Conservation (phyloP, 2,329 filamentous ascomycete species). For the Fusarium keratoplasticum region DNA sequence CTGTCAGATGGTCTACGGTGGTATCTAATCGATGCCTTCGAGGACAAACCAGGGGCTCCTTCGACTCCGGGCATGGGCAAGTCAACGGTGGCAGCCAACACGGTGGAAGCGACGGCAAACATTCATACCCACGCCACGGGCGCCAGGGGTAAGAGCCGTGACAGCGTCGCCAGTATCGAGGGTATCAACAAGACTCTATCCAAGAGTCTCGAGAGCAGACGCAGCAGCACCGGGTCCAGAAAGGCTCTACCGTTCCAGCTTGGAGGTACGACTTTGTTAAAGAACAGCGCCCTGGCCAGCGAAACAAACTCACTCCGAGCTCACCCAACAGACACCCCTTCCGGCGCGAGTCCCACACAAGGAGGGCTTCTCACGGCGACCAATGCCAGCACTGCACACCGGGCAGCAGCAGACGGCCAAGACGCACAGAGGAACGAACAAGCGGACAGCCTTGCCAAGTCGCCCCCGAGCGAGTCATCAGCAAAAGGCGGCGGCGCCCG, state of each 20-base stretch:
- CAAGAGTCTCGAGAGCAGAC: slow-evolving; percentile 90
- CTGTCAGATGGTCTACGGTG: slow-evolving; percentile 93
- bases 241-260: slow-evolving; percentile 73
- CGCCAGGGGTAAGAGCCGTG: slow-evolving; percentile 58
- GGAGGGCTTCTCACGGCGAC: slow-evolving; percentile 41
- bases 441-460: slow-evolving; percentile 34
- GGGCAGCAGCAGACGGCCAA: slow-evolving; percentile 14
- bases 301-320: slow-evolving; percentile 70
- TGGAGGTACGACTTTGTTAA: slow-evolving; percentile 55
- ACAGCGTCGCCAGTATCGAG: slow-evolving; percentile 70
- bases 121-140: slow-evolving; percentile 64
- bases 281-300: slow-evolving; percentile 65
- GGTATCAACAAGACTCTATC: slow-evolving; percentile 82
- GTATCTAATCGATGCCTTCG: slow-evolving; percentile 93
- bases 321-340: slow-evolving; percentile 56
- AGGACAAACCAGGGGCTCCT: slow-evolving; percentile 92
- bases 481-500: slow-evolving; percentile 38
- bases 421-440: slow-evolving; percentile 28
- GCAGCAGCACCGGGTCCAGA: slow-evolving; percentile 87
- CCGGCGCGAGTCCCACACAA: slow-evolving; percentile 56
- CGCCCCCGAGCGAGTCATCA: slow-evolving; percentile 43
- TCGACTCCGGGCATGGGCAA: slow-evolving; percentile 93
- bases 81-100: slow-evolving; percentile 88
- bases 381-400: slow-evolving; percentile 36
- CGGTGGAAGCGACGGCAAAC: slow-evolving; percentile 86